Evolutionary conservation across 2,329 filamentous ascomycete species (phyloP).

Genomic region (Calonectria hawksworthii): DNA sequence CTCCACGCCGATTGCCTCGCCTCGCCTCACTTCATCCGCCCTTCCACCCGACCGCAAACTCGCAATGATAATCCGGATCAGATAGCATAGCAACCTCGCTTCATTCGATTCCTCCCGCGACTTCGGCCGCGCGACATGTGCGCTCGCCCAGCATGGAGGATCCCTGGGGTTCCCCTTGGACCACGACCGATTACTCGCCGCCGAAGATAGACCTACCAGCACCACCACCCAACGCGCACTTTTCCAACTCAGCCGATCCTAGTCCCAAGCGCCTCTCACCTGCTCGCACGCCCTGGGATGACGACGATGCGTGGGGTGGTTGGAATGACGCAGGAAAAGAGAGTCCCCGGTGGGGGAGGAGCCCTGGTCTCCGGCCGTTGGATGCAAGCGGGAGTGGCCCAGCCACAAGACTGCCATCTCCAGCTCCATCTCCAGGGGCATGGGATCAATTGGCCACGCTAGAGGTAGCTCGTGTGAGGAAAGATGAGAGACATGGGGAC

Average conservation of each 20-base stretch:
- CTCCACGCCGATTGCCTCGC: slow-evolving; percentile 21
- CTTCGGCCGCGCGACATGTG: slow-evolving; percentile 49
- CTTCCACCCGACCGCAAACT: slow-evolving; percentile 23
- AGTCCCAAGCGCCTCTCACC: slow-evolving; percentile 43
- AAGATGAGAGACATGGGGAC: slow-evolving; percentile 44
- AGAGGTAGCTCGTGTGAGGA: slow-evolving; percentile 32
- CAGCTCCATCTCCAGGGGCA: slow-evolving; percentile 43
- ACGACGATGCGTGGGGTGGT: slow-evolving; percentile 53
- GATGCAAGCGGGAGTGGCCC: slow-evolving; percentile 38
- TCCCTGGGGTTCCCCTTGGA: slow-evolving; percentile 75
- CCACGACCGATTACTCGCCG: slow-evolving; percentile 59
- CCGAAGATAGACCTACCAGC: slow-evolving; percentile 54
- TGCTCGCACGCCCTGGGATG: slow-evolving; percentile 48
- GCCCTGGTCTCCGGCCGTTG: slow-evolving; percentile 49
- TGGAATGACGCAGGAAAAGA: slow-evolving; percentile 50
- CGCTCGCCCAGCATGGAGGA: slow-evolving; percentile 67
- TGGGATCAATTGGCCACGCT: slow-evolving; percentile 44
- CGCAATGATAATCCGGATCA: slow-evolving; percentile 39
- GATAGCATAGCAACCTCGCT: slow-evolving; percentile 4
- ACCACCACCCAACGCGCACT: slow-evolving; percentile 50
- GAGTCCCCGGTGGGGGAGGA: slow-evolving; percentile 51
- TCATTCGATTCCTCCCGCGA: slow-evolving; percentile 18
- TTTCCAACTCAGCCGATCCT: slow-evolving; percentile 43
- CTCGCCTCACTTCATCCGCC: slow-evolving; percentile 29
- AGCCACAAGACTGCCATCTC: slow-evolving; percentile 46